Evolutionary conservation across 345 rosid species (phyloP).

Genomic region (Rhodamnia rubescens): DNA sequence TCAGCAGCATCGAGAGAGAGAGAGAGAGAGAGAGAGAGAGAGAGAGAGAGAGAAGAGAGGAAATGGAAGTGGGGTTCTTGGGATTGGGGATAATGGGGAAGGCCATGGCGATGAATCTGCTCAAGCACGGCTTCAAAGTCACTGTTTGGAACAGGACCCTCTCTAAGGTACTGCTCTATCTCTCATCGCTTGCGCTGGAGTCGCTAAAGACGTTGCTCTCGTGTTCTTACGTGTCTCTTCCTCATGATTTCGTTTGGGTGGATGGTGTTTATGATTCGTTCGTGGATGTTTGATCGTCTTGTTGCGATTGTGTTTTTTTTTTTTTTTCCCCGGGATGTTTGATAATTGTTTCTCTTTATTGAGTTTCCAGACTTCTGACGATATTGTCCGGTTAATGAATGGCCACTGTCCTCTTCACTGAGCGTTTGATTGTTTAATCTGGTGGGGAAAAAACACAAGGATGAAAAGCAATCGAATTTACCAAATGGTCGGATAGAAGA

Average conservation of each 20-base stretch:
- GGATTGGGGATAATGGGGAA: slow-evolving; percentile 97
- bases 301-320: not conserved
- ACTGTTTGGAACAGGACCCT: slow-evolving; percentile 95
- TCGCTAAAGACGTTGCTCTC: not conserved
- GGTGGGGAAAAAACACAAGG: not conserved
- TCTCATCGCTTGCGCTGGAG: not conserved
- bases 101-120: slow-evolving; percentile 84
- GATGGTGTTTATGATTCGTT: not conserved
- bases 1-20: not conserved
- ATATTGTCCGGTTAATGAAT: not conserved
- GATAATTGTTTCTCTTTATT: not conserved
- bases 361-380: not conserved
- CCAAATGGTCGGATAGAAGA: not conserved
- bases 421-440: not conserved
- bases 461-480: not conserved
- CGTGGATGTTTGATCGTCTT: not conserved
- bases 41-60: not conserved
- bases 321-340: not conserved
- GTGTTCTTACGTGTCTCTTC: not conserved
- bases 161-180: slow-evolving; percentile 49
- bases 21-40: not conserved
- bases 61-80: slow-evolving; percentile 89
- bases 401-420: not conserved
- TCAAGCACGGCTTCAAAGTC: slow-evolving; percentile 73
- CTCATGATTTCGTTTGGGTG: not conserved